Percentiles rank a stretch among this genome's conserved stretches.
Evolutionary conservation across 2,329 filamentous ascomycete genomes (phyloP).

Genomic region (Verticillium albo-atrum): DNA sequence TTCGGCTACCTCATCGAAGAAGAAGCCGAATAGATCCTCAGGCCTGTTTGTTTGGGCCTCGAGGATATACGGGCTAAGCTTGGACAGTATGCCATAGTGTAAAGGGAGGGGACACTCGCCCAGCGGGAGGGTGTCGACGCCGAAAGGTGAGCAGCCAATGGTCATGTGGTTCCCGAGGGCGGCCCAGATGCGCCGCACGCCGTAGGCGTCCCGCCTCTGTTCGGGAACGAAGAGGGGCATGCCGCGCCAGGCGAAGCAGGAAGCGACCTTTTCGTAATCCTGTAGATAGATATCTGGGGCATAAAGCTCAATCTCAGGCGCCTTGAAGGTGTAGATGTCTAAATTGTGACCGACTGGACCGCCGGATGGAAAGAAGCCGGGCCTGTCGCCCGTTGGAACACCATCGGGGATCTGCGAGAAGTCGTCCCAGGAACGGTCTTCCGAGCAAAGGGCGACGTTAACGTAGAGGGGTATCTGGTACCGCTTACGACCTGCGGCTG

Average conservation of each 20-base stretch:
- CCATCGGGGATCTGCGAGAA: constrained; percentile 12
- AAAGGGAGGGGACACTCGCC: constrained; percentile 20
- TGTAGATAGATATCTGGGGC: no score
- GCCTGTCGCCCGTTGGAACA: neutral
- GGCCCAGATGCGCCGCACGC: neutral
- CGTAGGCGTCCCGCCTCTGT: neutral
- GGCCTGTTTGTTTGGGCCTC: neutral
- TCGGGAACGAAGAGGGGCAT: neutral
- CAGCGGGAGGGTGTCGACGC: neutral
- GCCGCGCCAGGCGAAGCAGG: neutral
- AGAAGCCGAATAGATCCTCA: neutral
- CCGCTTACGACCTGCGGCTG: neutral
- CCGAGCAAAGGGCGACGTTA: constrained; percentile 10
- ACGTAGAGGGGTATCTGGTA: neutral
- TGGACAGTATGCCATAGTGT: neutral
- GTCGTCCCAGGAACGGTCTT: neutral
- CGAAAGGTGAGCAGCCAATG: neutral
- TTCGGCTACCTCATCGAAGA: neutral
- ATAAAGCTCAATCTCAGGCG: neutral
- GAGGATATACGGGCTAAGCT: neutral
- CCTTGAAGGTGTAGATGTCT: neutral
- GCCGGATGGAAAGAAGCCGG: neutral
- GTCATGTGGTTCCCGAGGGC: neutral
- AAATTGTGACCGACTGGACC: neutral
- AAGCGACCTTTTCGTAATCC: neutral